A percentile compares a stretch with the other conserved stretches of the same genome.
phyloP scores from a whole-genome alignment of 139 green algal species.

The Dunaliella primolecta region DNA sequence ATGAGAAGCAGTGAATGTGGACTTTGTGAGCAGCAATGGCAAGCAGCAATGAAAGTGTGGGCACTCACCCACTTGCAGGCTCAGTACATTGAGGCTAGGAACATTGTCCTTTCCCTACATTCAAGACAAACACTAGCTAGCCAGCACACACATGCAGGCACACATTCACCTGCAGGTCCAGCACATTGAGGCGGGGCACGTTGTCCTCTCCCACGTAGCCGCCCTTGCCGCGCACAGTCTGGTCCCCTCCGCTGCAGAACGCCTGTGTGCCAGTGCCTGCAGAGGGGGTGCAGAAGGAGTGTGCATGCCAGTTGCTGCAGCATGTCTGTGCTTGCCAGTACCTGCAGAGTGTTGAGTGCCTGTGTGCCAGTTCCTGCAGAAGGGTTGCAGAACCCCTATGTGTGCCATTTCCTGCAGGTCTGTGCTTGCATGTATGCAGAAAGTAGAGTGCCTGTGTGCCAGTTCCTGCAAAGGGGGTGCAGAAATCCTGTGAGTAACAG shows the following conservation, averaged over 20 bases:
- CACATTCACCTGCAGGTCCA: conserved; percentile 90
- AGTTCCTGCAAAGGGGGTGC: conserved; percentile 50
- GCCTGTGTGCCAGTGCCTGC: conserved; percentile 73
- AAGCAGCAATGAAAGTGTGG: too few species aligned
- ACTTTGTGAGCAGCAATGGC: background rate
- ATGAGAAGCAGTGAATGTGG: background rate
- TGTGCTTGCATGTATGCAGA: too few species aligned
- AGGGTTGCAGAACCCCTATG: too few species aligned
- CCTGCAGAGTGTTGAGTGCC: conserved; percentile 98
- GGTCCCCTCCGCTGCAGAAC: conserved; percentile 97
- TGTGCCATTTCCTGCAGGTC: too few species aligned
- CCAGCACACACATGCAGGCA: too few species aligned
- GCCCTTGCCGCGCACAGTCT: conserved; percentile 82
- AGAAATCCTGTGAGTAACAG: too few species aligned
- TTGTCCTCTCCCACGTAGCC: conserved; percentile 89
- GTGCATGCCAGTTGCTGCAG: too few species aligned
- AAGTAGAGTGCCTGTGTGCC: conserved; percentile 91
- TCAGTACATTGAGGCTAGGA: too few species aligned
- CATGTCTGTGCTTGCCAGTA: too few species aligned
- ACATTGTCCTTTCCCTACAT: too few species aligned
- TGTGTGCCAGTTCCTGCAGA: conserved; percentile 64
- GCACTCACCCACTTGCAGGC: too few species aligned
- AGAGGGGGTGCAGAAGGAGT: background rate
- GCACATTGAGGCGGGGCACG: conserved; percentile 90
- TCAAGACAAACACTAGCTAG: too few species aligned